Conservation (phyloP, 2,329 filamentous ascomycete species). For the Dactylellina leptospora region DNA sequence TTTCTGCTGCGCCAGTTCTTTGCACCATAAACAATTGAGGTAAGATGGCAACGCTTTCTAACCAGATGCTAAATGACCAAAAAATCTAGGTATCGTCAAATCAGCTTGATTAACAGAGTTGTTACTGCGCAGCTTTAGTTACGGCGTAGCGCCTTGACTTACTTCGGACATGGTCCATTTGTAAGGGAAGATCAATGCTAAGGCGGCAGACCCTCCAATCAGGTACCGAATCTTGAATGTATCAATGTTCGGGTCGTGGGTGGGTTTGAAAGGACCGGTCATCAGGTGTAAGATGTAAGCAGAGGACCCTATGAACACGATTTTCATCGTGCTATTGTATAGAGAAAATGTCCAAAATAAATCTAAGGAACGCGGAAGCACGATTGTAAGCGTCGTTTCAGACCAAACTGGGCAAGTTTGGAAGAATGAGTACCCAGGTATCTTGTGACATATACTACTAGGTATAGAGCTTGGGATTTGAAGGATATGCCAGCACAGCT, state of each 20-base stretch:
- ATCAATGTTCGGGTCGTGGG: slow-evolving; percentile 94
- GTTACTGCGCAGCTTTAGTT: not conserved
- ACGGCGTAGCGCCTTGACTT: too few relatives aligned
- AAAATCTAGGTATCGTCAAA: slow-evolving; percentile 71
- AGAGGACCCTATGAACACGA: slow-evolving; percentile 89
- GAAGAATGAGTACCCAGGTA: slow-evolving; percentile 73
- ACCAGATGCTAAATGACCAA: slow-evolving; percentile 98
- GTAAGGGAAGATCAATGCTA: slow-evolving; percentile 85
- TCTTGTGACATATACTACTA: slow-evolving; percentile 90
- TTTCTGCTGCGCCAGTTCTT: slow-evolving; percentile 95
- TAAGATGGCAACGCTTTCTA: slow-evolving; percentile 94
- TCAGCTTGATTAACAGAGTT: not conserved
- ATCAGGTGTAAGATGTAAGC: slow-evolving; percentile 97
- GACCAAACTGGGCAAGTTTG: not conserved
- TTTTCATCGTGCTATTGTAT: slow-evolving; percentile 96
- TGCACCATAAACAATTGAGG: slow-evolving; percentile 99
- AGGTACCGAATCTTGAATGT: slow-evolving; percentile 98
- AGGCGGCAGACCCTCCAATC: slow-evolving; percentile 77
- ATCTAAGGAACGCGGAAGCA: slow-evolving; percentile 65
- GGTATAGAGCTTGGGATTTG: slow-evolving; percentile 95
- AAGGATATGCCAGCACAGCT: slow-evolving; percentile 98
- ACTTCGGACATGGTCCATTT: slow-evolving; percentile 78
- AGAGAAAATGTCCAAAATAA: slow-evolving; percentile 84
- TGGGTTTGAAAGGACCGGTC: slow-evolving; percentile 96
- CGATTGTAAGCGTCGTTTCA: slow-evolving; percentile 28